These are phyloP conservation scores for Bryopsis sp. DNA, from an alignment of 139 green algal genomes.

Conservation along the genomic window DNA sequence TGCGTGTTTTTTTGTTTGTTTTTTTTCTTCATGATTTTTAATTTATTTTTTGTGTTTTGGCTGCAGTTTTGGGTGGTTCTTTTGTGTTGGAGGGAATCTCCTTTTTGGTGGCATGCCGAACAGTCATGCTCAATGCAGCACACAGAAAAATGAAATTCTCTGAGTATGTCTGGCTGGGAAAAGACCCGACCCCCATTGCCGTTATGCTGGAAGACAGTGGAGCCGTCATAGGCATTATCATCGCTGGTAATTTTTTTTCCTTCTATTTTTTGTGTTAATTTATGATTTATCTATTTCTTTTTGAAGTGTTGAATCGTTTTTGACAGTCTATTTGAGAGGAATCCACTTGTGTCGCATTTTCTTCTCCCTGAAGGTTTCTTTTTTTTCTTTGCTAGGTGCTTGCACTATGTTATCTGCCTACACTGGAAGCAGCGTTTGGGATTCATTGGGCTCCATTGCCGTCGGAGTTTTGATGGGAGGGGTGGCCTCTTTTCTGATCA, in stretches of 20 bases:
- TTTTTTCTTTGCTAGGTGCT: not conserved
- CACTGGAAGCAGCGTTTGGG: slow-evolving; percentile 65
- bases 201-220: slow-evolving; percentile 86
- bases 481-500: slow-evolving; percentile 78
- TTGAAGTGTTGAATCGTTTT: no score
- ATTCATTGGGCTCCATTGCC: slow-evolving; percentile 72
- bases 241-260: slow-evolving; percentile 39
- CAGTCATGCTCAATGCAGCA: slow-evolving; percentile 39
- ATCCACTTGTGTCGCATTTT: not conserved
- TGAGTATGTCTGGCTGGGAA: slow-evolving; percentile 52
- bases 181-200: slow-evolving; percentile 78
- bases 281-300: not conserved
- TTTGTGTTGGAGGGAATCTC: slow-evolving; percentile 70
- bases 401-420: not conserved
- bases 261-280: not conserved
- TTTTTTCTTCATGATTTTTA: not conserved
- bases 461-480: slow-evolving; percentile 70
- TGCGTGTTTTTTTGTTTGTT: not conserved
- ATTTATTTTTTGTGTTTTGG: not conserved
- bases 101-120: slow-evolving; percentile 55
- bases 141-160: slow-evolving; percentile 37
- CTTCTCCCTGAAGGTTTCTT: not conserved
- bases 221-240: slow-evolving; percentile 58
- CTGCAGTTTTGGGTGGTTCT: slow-evolving; percentile 59
- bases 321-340: no score